Conservation (phyloP, 441 rosid species). For the Kokia cookei region DNA sequence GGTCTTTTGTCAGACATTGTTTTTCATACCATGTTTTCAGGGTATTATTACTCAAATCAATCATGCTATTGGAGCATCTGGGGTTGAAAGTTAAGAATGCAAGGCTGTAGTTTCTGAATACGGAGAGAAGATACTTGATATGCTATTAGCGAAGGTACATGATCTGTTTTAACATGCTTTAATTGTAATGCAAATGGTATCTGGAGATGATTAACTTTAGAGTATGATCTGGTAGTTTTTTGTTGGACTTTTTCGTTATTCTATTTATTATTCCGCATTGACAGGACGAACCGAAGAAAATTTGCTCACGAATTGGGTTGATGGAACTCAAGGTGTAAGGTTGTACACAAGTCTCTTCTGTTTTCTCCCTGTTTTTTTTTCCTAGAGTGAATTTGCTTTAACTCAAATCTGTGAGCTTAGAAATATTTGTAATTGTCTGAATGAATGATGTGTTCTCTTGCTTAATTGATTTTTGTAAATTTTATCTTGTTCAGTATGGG, state of each 20-base stretch:
- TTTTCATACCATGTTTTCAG: constrained; percentile 22
- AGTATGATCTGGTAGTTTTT: background rate
- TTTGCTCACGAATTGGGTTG: constrained; percentile 71
- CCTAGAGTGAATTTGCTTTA: background rate
- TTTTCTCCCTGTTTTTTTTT: background rate
- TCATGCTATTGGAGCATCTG: constrained; percentile 82
- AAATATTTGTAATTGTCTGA: background rate
- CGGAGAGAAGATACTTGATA: constrained; percentile 52
- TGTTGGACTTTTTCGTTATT: background rate
- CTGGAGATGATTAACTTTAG: background rate
- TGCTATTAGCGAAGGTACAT: constrained; percentile 33
- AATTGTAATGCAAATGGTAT: background rate
- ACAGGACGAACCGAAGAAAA: constrained; percentile 55
- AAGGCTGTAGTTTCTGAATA: constrained; percentile 60
- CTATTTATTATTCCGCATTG: background rate
- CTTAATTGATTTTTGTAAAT: background rate
- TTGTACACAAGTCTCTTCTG: constrained; percentile 12
- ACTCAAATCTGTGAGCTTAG: background rate
- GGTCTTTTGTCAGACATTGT: background rate
- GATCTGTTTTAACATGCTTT: constrained; percentile 7
- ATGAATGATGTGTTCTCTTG: background rate
- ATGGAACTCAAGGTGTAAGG: constrained; percentile 64
- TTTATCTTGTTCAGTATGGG: constrained; percentile 44
- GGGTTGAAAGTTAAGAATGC: constrained; percentile 73
- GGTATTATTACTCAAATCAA: constrained; percentile 60